These are phyloP conservation scores for Miamiensis avidus DNA, from an alignment of 169 alveolate species.

Conservation along the genomic window DNA sequence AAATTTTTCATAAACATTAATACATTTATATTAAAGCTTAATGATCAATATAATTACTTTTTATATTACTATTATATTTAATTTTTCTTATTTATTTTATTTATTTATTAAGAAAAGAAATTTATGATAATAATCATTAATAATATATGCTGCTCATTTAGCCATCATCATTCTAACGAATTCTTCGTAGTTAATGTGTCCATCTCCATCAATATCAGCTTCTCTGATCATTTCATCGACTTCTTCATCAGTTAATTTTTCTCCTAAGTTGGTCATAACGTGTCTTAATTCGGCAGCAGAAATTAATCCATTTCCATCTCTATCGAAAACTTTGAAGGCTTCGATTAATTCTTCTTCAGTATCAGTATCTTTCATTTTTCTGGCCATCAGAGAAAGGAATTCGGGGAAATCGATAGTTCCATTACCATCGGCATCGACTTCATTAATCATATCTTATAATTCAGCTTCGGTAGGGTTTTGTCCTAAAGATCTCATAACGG, in stretches of 20 bases:
- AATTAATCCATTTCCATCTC: slow-evolving; percentile 97
- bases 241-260: slow-evolving; percentile 98
- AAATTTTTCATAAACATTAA: no score
- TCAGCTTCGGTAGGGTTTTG: slow-evolving; percentile 87
- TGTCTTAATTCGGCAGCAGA: slow-evolving; percentile 99
- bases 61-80: no score
- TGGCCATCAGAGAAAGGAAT: slow-evolving; percentile 98
- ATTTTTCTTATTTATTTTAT: no score
- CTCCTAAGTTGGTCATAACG: slow-evolving; percentile 99
- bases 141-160: no score
- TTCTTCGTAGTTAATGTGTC: slow-evolving; percentile 98
- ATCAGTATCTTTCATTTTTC: slow-evolving; percentile 99
- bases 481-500: slow-evolving; percentile 89
- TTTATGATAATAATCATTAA: no score
- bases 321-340: slow-evolving; percentile 97
- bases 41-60: no score
- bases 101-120: no score
- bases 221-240: slow-evolving; percentile 99
- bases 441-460: slow-evolving; percentile 84
- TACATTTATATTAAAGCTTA: no score
- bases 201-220: slow-evolving; percentile 99
- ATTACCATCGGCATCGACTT: slow-evolving; percentile 84
- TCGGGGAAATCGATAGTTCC: slow-evolving; percentile 99
- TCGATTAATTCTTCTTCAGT: slow-evolving; percentile 99
- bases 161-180: slow-evolving; percentile 98